Evolutionary conservation across 1,284 basidiomycete species (phyloP).

Genomic region (Gomphus sp.): DNA sequence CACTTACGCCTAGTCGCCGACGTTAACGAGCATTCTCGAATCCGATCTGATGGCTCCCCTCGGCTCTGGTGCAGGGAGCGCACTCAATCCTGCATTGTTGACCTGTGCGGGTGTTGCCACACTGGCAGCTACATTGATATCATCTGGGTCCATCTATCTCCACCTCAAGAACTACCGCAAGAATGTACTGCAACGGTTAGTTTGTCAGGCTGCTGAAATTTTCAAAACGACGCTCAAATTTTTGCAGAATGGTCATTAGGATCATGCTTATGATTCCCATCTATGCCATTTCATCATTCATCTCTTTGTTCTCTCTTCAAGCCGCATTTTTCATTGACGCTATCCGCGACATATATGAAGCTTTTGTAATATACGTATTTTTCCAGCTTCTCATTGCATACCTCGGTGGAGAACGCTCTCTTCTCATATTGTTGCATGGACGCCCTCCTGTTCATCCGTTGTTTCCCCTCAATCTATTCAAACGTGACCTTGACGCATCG

Average conservation of each 20-base stretch:
- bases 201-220: constrained; percentile 20
- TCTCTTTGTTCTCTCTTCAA: constrained; percentile 90
- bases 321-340: constrained; percentile 96
- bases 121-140: constrained; percentile 66
- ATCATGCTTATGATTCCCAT: constrained; percentile 98
- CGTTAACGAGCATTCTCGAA: not conserved
- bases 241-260: constrained; percentile 78
- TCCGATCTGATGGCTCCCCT: constrained; percentile 4
- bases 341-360: constrained; percentile 95
- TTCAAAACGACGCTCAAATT: not conserved
- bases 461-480: constrained; percentile 77
- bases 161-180: constrained; percentile 90
- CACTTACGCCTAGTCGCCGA: not conserved
- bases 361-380: constrained; percentile 95
- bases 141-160: constrained; percentile 74
- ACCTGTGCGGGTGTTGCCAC: constrained; percentile 55
- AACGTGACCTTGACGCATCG: constrained; percentile 76
- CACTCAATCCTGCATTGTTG: constrained; percentile 44
- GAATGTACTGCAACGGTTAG: constrained; percentile 70
- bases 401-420: constrained; percentile 87
- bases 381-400: constrained; percentile 78
- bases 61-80: constrained; percentile 32
- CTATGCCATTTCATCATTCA: constrained; percentile 85
- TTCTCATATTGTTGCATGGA: constrained; percentile 87
- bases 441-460: constrained; percentile 80